Percentiles rank a stretch among this genome's conserved stretches.
These are phyloP conservation scores for Hyaloscypha variabilis DNA, from an alignment of 495 filamentous ascomycete species.

Conservation along the genomic window DNA sequence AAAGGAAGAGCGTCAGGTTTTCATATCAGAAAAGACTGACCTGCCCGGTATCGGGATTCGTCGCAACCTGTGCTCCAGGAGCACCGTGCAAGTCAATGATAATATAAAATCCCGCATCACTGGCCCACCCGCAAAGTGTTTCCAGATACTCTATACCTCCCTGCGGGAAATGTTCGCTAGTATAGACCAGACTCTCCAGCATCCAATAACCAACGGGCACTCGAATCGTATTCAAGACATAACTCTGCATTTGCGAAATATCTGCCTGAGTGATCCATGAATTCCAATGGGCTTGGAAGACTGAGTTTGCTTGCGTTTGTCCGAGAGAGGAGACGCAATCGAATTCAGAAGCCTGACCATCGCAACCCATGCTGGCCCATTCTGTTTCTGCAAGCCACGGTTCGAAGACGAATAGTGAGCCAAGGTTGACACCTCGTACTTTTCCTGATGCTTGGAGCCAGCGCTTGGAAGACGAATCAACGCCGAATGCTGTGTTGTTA, in stretches of 20 bases:
- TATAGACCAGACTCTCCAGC: conserved; percentile 56
- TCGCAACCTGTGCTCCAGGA: conserved; percentile 55
- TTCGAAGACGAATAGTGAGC: conserved; percentile 61
- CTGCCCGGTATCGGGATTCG: conserved; percentile 59
- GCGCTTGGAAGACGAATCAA: conserved; percentile 15
- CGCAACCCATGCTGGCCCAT: conserved; percentile 60
- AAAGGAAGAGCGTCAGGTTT: too few relatives aligned
- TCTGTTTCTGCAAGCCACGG: conserved; percentile 56
- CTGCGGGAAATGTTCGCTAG: conserved; percentile 59
- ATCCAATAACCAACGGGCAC: conserved; percentile 70
- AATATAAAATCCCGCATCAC: conserved; percentile 58
- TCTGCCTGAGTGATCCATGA: conserved; percentile 60
- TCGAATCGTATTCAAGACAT: conserved; percentile 63
- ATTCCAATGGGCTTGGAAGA: conserved; percentile 60
- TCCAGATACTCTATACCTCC: conserved; percentile 58
- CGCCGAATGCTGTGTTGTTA: conserved; percentile 10
- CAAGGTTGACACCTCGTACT: conserved; percentile 64
- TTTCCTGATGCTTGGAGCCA: conserved; percentile 45
- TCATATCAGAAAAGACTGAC: conserved; percentile 31
- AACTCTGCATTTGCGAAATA: conserved; percentile 52
- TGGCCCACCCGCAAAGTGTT: conserved; percentile 56
- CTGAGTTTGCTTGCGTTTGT: conserved; percentile 52
- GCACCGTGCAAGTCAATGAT: conserved; percentile 69
- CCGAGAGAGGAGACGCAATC: conserved; percentile 58
- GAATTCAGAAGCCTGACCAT: conserved; percentile 52